phyloP scores from a whole-genome alignment of 495 filamentous ascomycete genomes.

The Neurospora hispaniola region DNA sequence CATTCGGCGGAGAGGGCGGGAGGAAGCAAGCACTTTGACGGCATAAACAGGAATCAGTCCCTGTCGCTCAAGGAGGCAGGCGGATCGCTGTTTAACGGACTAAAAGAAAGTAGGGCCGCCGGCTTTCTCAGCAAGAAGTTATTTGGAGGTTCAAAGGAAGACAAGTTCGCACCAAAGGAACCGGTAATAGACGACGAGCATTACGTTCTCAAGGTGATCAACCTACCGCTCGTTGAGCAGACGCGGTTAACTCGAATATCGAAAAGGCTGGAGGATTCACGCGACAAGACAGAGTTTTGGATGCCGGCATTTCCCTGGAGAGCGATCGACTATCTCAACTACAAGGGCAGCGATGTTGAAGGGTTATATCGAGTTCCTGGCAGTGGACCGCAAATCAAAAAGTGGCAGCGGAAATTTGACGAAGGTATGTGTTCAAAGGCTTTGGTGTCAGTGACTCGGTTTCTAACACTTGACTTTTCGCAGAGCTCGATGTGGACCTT shows the following conservation, averaged over 20 bases:
- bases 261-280: constrained; percentile 67
- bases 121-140: constrained; percentile 68
- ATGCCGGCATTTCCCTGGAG: constrained; percentile 90
- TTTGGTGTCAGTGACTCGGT: not conserved
- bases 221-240: constrained; percentile 70
- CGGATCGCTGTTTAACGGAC: constrained; percentile 58
- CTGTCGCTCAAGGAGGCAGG: constrained; percentile 54
- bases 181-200: constrained; percentile 55
- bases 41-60: constrained; percentile 22
- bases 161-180: constrained; percentile 59
- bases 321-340: constrained; percentile 88
- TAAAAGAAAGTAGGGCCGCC: constrained; percentile 66
- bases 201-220: constrained; percentile 69
- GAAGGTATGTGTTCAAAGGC: constrained; percentile 40
- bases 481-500: constrained; percentile 74
- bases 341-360: constrained; percentile 81
- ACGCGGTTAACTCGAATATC: constrained; percentile 79
- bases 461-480: constrained; percentile 17
- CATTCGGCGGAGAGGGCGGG: constrained; percentile 53
- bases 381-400: constrained; percentile 70
- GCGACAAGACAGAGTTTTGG: constrained; percentile 94
- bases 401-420: constrained; percentile 82
- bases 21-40: constrained; percentile 29
- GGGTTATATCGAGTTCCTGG: constrained; percentile 83
- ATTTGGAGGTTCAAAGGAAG: constrained; percentile 65